phyloP scores from a whole-genome alignment of 2,329 filamentous ascomycete genomes.

The Pseudocercospora eumusae region DNA sequence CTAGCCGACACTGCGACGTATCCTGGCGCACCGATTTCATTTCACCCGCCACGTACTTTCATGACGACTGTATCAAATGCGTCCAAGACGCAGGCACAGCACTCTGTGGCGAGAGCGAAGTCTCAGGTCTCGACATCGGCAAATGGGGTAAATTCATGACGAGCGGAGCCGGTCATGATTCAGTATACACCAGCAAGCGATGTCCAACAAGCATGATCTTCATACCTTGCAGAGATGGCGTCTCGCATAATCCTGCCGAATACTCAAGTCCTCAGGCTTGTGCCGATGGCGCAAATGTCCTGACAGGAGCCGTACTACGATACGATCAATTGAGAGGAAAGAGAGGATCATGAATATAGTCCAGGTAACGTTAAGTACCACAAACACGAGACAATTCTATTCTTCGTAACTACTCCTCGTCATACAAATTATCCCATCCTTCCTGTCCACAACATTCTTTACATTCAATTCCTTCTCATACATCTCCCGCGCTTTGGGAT shows the following conservation, averaged over 20 bases:
- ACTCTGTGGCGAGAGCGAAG: conserved; percentile 55
- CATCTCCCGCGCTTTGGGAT: conserved; percentile 25
- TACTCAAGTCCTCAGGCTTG: conserved; percentile 51
- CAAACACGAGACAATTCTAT: not conserved
- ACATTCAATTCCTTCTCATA: conserved; percentile 30
- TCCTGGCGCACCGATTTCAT: conserved; percentile 64
- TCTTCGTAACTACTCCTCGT: conserved; percentile 16
- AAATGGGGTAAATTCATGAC: conserved; percentile 54
- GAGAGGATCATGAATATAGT: not conserved
- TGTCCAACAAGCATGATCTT: conserved; percentile 54
- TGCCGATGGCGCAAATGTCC: conserved; percentile 51
- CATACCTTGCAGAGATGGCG: conserved; percentile 50
- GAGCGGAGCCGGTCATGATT: conserved; percentile 66
- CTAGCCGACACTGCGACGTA: conserved; percentile 49
- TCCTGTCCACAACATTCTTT: conserved; percentile 25
- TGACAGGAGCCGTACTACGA: conserved; percentile 53
- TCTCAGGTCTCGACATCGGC: conserved; percentile 40
- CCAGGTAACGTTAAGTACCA: not conserved
- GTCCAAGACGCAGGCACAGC: conserved; percentile 62
- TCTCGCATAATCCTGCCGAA: conserved; percentile 52
- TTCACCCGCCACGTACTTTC: conserved; percentile 64
- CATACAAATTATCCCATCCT: conserved; percentile 19
- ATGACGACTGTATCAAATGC: conserved; percentile 66
- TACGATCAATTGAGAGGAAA: conserved; percentile 47
- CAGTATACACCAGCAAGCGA: conserved; percentile 47